Base-by-base conservation (phyloP, 148 eudicot species). In the Talinum fruticosum region DNA sequence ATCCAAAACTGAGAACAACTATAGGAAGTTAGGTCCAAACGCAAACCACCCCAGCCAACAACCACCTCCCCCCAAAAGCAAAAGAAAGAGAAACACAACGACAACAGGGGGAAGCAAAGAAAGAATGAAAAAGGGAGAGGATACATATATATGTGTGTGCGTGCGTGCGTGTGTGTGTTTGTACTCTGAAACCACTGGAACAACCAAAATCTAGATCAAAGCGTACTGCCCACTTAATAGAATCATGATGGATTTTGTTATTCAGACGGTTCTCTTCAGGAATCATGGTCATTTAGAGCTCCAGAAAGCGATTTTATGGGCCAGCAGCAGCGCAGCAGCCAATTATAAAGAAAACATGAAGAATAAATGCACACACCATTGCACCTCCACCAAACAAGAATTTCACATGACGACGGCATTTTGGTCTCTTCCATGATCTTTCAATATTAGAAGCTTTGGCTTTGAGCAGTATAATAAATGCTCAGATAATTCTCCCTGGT, bases 401-500 rank as follows among this genome's bases (percentile, higher is more conserved):
- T 71, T 91, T 85, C 71, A 96, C 90, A 79, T 91, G 91, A 71
- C 93, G 81, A 41, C 86, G 89, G 30, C 99, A 95, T 47, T 86
- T 86, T 83, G 99, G 98, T 85, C 98, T 91, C 78, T 80, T 81
- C 93, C 92, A 86, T 30, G 85, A 86, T 73, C 99, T 98, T 85
- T 96, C 97, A 73, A 97, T 82, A 77, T 87, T 84, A 44, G 83
- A 84, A 73, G 88, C 81, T 75, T 83, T 87, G 76, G 64, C 84
- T 88, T 85, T 93, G 90, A 85, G 99, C 99, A 78, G 66, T 83
- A 83, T 96, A 96, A 84, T 90, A 83, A 75, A 98, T 91, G 53
- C 91, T 84, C 8, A 93, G 88, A 87, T 89, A 93, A 44, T 86
- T 89, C 33, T 92, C 97, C 83, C 66, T 85, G 13, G 83, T 90